These are phyloP conservation scores for Talaromyces sp. DNA, from an alignment of 2,329 filamentous ascomycete genomes.

Conservation along the genomic window DNA sequence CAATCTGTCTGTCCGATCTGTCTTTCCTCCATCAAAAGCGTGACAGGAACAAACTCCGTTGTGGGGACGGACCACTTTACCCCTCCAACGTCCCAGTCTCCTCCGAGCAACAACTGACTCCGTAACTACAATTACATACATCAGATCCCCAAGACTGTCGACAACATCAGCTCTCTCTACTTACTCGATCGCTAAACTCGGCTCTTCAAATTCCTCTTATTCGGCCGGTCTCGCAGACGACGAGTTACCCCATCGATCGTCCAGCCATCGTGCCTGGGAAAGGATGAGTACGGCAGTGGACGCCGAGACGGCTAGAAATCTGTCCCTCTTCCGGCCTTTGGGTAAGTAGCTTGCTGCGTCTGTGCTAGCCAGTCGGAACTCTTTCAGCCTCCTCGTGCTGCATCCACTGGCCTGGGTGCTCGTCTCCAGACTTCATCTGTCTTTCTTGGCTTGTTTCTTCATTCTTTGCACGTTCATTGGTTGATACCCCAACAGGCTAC, in stretches of 20 bases:
- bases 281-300: conserved; percentile 29
- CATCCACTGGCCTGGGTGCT: conserved; percentile 23
- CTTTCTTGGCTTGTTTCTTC: background rate
- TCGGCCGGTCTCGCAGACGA: background rate
- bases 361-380: conserved; percentile 29
- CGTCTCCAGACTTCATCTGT: background rate
- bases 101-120: background rate
- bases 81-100: background rate
- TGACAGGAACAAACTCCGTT: background rate
- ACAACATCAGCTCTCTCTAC: conserved; percentile 10
- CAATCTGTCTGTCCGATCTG: too few relatives aligned
- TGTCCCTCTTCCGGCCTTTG: conserved; percentile 42
- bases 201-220: conserved; percentile 15
- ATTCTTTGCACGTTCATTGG: background rate
- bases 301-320: conserved; percentile 37
- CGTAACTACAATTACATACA: too few relatives aligned
- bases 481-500: conserved; percentile 32
- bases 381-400: conserved; percentile 28
- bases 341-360: conserved; percentile 31
- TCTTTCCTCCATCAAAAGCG: background rate
- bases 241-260: conserved; percentile 11
- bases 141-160: background rate
- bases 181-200: conserved; percentile 12
- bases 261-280: background rate
- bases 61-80: background rate